Conservation (phyloP, 805 yeast genomes). For the Candida chauliodis region DNA sequence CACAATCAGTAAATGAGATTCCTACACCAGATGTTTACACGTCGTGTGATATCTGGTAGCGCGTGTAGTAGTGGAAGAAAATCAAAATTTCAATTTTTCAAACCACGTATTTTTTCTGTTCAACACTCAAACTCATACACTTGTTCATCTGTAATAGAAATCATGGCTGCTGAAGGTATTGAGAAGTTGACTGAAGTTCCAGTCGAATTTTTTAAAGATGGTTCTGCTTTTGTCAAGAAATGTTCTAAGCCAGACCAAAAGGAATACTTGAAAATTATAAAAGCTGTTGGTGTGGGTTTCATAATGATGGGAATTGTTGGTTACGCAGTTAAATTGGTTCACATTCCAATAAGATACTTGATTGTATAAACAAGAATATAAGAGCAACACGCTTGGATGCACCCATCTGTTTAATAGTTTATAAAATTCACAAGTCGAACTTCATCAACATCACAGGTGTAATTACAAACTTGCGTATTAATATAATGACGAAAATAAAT, state of each 20-base stretch:
- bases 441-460: background rate
- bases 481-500: too few species aligned
- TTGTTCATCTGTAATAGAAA: too few species aligned
- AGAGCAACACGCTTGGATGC: too few species aligned
- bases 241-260: conserved; percentile 90
- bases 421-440: background rate
- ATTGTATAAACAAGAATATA: conserved; percentile 71
- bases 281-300: conserved; percentile 97
- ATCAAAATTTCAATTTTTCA: background rate
- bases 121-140: too few species aligned
- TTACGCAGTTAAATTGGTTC: conserved; percentile 87
- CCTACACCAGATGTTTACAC: too few species aligned
- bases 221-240: conserved; percentile 80
- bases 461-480: too few species aligned
- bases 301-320: conserved; percentile 98
- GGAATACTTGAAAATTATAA: conserved; percentile 82
- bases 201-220: conserved; percentile 86
- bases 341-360: conserved; percentile 93
- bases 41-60: conserved; percentile 3
- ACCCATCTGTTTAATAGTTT: too few species aligned
- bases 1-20: too few species aligned
- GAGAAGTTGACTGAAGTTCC: conserved; percentile 85
- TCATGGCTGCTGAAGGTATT: conserved; percentile 54
- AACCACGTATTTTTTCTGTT: conserved; percentile 7
- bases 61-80: background rate